phyloP scores from a whole-genome alignment of 2,329 filamentous ascomycete genomes.

The Diaporthe helianthi region DNA sequence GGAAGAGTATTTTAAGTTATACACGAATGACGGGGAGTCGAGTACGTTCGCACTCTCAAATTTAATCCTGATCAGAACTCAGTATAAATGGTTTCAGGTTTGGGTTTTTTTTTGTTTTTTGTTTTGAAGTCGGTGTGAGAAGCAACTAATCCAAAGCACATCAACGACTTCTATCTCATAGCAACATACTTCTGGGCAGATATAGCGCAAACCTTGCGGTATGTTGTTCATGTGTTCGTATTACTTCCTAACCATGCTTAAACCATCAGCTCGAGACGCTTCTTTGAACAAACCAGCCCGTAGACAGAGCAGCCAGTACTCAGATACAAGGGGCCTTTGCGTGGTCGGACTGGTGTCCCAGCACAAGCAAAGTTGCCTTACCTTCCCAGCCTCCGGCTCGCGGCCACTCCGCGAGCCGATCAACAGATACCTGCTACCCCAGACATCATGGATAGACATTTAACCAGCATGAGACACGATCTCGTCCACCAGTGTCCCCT shows the following conservation, averaged over 20 bases:
- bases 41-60: background rate
- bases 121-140: no score
- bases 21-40: no score
- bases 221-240: background rate
- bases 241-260: background rate
- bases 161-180: no score
- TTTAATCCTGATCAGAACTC: background rate
- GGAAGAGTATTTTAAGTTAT: no score
- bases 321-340: background rate
- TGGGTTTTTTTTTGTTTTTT: no score
- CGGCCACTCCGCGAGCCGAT: background rate
- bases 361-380: background rate
- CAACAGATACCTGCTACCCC: background rate
- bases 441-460: conserved; percentile 36
- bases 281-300: background rate
- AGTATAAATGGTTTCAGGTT: background rate
- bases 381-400: background rate
- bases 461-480: conserved; percentile 94
- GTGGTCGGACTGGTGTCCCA: background rate
- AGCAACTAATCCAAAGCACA: background rate
- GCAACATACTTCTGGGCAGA: background rate
- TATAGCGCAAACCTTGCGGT: background rate
- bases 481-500: conserved; percentile 84
- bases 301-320: background rate
- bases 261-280: background rate